Evolutionary conservation across 805 yeast species (phyloP), one percentile per base, ranked within the genome.

Genomic region (Candida vaughaniae): DNA sequence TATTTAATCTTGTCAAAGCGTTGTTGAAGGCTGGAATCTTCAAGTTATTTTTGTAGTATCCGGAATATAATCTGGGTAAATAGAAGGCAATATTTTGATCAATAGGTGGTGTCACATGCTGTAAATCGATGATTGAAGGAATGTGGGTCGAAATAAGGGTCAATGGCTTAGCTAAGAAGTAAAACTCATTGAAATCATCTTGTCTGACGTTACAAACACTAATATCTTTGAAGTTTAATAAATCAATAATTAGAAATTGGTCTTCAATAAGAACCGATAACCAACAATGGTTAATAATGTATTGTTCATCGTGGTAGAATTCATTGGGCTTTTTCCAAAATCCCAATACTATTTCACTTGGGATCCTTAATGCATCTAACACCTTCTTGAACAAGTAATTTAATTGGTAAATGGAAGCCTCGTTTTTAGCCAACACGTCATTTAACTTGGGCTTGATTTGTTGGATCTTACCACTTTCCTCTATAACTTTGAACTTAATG

Each of bases 31-130:
- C 82, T 41, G 74, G 63, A 36, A 89, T 71, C 41, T 69, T 68
- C 28, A 91, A 56, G 2, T 71, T 67, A 52, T 79, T 76, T 26
- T 64, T 68, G 57, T 83, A 78, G 51, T 83, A 88, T 0, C 87
- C 83, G 0, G 96, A 90, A 52, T 88, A 85, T n/a, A 83, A 77
- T 20, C 95, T 75, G 0, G 99, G 99, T 33, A 91, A 66, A 31
- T 88, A 78, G 41, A 87, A 71, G 11, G 93, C 90, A 16, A 83
- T 77, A 46, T 78, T 72, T 23, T 85, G 83, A 43, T 86, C 90
- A 43, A 91, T 65, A 3, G 95, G 86, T 3, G 97, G 98, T 20
- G 77, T 72, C 15, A 91, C 77, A 61, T 86, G 96, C 59, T 93
- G 99, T 46, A 85, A 82, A 42, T 78, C 82, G 29, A 78, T 78